Evolutionary conservation across 148 eudicot genomes (phyloP).

Genomic region (Oxyria digyna): DNA sequence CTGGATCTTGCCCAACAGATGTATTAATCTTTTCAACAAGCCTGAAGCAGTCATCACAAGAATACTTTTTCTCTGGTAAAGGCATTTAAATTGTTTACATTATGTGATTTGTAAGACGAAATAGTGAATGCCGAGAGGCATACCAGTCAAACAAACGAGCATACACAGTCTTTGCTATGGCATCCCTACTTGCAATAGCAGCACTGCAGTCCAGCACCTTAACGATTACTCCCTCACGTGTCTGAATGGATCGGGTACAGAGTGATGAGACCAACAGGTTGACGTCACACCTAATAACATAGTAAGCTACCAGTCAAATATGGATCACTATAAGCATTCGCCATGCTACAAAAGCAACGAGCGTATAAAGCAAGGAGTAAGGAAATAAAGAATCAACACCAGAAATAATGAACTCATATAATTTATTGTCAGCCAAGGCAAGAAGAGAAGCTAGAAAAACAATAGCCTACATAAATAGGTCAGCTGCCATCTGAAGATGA

Average conservation of each 20-base stretch:
- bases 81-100: not conserved
- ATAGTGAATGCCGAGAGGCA: constrained; percentile 9
- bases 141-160: constrained; percentile 94
- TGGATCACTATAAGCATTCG: not conserved
- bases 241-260: constrained; percentile 87
- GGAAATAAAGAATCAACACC: not conserved
- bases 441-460: not conserved
- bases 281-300: constrained; percentile 64
- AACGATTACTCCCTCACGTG: constrained; percentile 79
- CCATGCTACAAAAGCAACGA: not conserved
- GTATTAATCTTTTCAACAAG: constrained; percentile 88
- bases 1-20: constrained; percentile 91
- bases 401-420: not conserved
- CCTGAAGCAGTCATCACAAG: constrained; percentile 35
- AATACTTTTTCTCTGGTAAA: not conserved
- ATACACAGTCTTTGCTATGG: constrained; percentile 95
- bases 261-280: constrained; percentile 61
- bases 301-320: not conserved
- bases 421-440: not conserved
- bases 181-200: constrained; percentile 91
- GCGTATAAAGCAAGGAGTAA: not conserved
- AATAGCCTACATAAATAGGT: constrained; percentile 67
- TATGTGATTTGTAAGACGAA: not conserved
- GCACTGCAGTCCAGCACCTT: constrained; percentile 88
- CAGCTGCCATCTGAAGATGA: constrained; percentile 85